phyloP scores from a whole-genome alignment of 352 stramenopile genomes.

The Phytophthora sansomeana region DNA sequence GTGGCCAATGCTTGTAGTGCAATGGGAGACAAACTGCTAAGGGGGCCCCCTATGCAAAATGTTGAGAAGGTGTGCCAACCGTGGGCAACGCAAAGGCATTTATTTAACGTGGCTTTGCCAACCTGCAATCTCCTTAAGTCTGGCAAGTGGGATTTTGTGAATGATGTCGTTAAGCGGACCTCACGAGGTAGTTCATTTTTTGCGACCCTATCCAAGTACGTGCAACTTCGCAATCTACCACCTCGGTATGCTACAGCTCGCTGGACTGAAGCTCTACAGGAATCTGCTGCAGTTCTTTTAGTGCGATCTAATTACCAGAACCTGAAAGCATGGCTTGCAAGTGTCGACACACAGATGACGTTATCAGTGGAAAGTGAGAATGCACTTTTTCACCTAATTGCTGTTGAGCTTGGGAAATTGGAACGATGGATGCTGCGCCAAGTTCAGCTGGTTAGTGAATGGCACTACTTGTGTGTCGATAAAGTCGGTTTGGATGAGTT shows the following conservation, averaged over 20 bases:
- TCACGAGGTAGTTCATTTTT: conserved; percentile 31
- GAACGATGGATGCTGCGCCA: conserved; percentile 75
- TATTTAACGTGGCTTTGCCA: conserved; percentile 35
- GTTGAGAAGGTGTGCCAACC: conserved; percentile 44
- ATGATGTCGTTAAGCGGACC: conserved; percentile 33
- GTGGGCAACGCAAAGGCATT: conserved; percentile 30
- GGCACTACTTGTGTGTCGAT: conserved; percentile 57
- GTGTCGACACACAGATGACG: background rate
- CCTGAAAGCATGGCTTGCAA: conserved; percentile 19
- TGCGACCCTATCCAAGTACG: conserved; percentile 26
- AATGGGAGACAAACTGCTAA: conserved; percentile 51
- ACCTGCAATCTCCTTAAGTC: conserved; percentile 25
- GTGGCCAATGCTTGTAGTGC: conserved; percentile 47
- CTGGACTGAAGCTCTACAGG: conserved; percentile 36
- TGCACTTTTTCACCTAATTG: conserved; percentile 39
- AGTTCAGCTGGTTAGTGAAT: conserved; percentile 74
- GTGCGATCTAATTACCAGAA: conserved; percentile 23
- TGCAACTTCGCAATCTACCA: conserved; percentile 29
- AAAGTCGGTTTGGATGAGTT: conserved; percentile 50
- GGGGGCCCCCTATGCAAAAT: conserved; percentile 36
- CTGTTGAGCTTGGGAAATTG: conserved; percentile 47
- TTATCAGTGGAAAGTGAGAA: conserved; percentile 15
- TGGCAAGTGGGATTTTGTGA: conserved; percentile 29
- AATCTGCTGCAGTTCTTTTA: conserved; percentile 35
- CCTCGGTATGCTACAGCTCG: conserved; percentile 18